Conservation (phyloP, 1,139 yeast genomes). For the Kluyveromyces sp. region DNA sequence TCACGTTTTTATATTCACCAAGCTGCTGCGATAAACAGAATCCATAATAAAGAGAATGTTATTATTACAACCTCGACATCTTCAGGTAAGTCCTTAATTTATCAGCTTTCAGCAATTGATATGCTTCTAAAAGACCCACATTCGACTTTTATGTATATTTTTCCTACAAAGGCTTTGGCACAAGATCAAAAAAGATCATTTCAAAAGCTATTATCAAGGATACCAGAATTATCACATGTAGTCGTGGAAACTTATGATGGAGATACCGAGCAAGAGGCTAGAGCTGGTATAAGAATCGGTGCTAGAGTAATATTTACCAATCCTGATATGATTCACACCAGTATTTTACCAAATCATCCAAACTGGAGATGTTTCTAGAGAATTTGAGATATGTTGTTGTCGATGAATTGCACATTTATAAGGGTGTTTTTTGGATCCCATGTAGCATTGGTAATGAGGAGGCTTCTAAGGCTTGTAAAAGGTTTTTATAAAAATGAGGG, state of each 20-base stretch:
- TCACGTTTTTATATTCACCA: slow-evolving; percentile 70
- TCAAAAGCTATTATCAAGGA: slow-evolving; percentile 47
- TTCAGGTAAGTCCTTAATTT: slow-evolving; percentile 88
- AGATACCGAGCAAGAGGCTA: slow-evolving; percentile 58
- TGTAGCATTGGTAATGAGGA: slow-evolving; percentile 75
- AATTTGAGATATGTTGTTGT: slow-evolving; percentile 68
- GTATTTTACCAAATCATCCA: slow-evolving; percentile 67
- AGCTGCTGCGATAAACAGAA: slow-evolving; percentile 58
- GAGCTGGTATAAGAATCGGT: slow-evolving; percentile 46
- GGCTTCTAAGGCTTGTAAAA: slow-evolving; percentile 57
- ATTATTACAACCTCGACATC: slow-evolving; percentile 90
- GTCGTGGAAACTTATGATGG: slow-evolving; percentile 84
- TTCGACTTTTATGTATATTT: slow-evolving; percentile 75
- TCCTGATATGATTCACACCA: slow-evolving; percentile 88
- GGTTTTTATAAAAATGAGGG: slow-evolving; percentile 41
- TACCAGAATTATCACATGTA: slow-evolving; percentile 24
- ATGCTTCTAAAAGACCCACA: slow-evolving; percentile 41
- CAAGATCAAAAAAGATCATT: slow-evolving; percentile 89
- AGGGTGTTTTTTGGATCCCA: slow-evolving; percentile 89
- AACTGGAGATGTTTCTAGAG: slow-evolving; percentile 64
- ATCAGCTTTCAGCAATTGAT: slow-evolving; percentile 74
- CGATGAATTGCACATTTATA: slow-evolving; percentile 86
- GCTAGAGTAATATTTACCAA: slow-evolving; percentile 85
- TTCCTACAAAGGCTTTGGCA: slow-evolving; percentile 95
- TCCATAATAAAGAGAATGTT: slow-evolving; percentile 51